These are phyloP conservation scores for Ananas comosus DNA, from an alignment of 176 grass and related monocot species.

Conservation along the genomic window DNA sequence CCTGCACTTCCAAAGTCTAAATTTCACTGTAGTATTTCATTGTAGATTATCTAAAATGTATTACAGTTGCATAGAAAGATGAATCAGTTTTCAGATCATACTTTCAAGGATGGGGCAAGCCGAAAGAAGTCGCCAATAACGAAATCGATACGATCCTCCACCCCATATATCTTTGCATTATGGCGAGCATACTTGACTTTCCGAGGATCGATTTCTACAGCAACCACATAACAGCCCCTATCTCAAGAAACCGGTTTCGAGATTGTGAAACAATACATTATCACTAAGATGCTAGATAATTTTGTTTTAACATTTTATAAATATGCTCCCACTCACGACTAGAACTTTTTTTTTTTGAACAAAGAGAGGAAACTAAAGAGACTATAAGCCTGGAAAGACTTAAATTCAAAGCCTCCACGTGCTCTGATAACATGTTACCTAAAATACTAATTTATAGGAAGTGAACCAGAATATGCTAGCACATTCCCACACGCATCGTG, in stretches of 20 bases:
- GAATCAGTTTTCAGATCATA: not conserved
- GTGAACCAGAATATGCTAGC: too few relatives aligned
- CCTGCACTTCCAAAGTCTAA: too few relatives aligned
- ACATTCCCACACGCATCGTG: too few relatives aligned
- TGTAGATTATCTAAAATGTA: not conserved
- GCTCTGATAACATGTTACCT: too few relatives aligned
- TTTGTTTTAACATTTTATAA: too few relatives aligned
- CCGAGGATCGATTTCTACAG: slow-evolving; percentile 50
- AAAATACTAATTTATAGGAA: too few relatives aligned
- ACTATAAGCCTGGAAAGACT: not conserved
- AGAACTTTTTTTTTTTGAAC: not conserved
- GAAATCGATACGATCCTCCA: slow-evolving; percentile 57
- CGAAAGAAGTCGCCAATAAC: slow-evolving; percentile 54
- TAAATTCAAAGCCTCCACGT: too few relatives aligned
- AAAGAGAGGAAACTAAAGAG: not conserved
- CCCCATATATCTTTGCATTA: slow-evolving; percentile 59
- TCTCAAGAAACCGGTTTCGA: not conserved
- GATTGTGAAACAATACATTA: not conserved
- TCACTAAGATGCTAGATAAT: not conserved
- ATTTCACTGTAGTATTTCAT: too few relatives aligned
- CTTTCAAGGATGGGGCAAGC: slow-evolving; percentile 44
- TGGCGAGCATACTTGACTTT: slow-evolving; percentile 42
- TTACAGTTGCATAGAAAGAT: too few relatives aligned
- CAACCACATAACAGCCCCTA: slow-evolving; percentile 53
- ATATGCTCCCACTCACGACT: too few relatives aligned